Evolutionary conservation across 495 filamentous ascomycete species (phyloP), one percentile per base, ranked within the genome.

Genomic region (Jackrogersella minutella): DNA sequence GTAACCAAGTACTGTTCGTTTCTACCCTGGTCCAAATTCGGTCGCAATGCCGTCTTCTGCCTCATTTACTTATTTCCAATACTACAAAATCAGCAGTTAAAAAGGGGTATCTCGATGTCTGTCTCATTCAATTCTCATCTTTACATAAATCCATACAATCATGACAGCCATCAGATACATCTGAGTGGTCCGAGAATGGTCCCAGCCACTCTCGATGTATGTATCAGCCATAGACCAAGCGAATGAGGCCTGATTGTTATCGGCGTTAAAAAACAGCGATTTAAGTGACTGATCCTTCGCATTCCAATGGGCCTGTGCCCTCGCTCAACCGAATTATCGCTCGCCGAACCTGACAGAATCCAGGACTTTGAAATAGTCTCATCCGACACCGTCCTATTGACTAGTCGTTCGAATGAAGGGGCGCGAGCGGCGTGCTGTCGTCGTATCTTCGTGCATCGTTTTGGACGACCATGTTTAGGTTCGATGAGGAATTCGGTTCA

Each of bases 51-150:
- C n/a, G n/a, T n/a, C n/a, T n/a, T n/a, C n/a, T n/a, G n/a, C n/a
- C n/a, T n/a, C n/a, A n/a, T n/a, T n/a, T n/a, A n/a, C n/a, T n/a
- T n/a, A n/a, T n/a, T n/a, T n/a, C n/a, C n/a, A n/a, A n/a, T n/a
- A n/a, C n/a, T n/a, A n/a, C n/a, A n/a, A n/a, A n/a, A n/a, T n/a
- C n/a, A n/a, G n/a, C n/a, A n/a, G n/a, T 30, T 41, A 33, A 49
- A 36, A 40, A 37, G 34, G 51, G 53, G 61, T 51, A 58, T 64
- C 46, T 24, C 7, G 14, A 34, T 57, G 10, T 46, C 36, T 53
- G 7, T 53, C 24, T 5, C 34, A 19, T 57, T 50, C n/a, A 21
- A 14, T 36, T 50, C 33, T 49, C 7, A 43, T 41, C 16, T 21
- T 41, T 49, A 31, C 34, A 31, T 37, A 47, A 22, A 21, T 37